These are phyloP conservation scores for Farysia itapuensis DNA, from an alignment of 1,284 basidiomycete genomes.

Conservation along the genomic window DNA sequence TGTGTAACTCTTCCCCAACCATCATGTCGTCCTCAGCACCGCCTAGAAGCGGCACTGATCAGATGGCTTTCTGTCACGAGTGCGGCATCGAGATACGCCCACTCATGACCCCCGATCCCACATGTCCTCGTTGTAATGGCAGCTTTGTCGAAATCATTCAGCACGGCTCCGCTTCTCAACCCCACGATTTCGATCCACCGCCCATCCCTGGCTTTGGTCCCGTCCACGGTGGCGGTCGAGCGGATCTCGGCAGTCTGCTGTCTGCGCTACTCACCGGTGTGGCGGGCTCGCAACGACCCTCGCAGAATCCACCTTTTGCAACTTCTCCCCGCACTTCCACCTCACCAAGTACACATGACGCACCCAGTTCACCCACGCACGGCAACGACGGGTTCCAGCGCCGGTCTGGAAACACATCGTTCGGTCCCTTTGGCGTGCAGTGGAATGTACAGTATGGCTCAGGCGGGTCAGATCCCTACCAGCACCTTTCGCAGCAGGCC, in stretches of 20 bases:
- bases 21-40: too few species aligned
- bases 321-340: neutral
- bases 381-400: neutral
- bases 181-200: neutral
- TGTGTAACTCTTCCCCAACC: too few species aligned
- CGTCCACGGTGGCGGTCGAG: neutral
- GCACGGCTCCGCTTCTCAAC: conserved; percentile 1
- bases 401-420: conserved; percentile 15
- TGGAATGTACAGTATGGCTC: conserved; percentile 33
- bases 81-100: conserved; percentile 48
- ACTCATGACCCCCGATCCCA: conserved; percentile 41
- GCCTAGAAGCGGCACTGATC: too few species aligned
- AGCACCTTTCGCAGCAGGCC: conserved; percentile 10
- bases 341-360: neutral
- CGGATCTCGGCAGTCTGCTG: conserved; percentile 9
- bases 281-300: neutral
- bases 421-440: conserved; percentile 30
- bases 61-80: conserved; percentile 49
- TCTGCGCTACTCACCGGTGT: conserved; percentile 10
- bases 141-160: conserved; percentile 47
- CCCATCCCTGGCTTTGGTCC: neutral
- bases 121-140: conserved; percentile 49
- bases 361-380: neutral
- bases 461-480: conserved; percentile 11
- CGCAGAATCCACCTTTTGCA: neutral